Evolutionary conservation across 257 asterid genomes (phyloP), one percentile per base, ranked within the genome.

Genomic region (Solanum chaucha): DNA sequence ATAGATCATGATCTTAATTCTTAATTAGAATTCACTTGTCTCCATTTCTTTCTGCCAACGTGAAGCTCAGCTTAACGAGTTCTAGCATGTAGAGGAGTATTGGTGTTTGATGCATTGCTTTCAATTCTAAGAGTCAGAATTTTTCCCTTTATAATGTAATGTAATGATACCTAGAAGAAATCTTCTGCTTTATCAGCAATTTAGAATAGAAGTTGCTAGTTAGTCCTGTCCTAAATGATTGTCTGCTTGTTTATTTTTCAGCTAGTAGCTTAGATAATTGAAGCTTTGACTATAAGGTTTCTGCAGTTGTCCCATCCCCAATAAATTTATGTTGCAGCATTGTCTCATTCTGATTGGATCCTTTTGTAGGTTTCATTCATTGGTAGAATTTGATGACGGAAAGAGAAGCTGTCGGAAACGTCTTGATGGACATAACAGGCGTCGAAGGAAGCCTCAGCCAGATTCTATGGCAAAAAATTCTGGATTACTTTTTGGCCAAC

Each of bases 351-450:
- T 80, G 85, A 28, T 46, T 28, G 67, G 41, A 1, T 30, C 51
- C 26, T 65, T 35, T 84, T 65, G 80, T 46, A 95, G 99, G 98
- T 97, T 97, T 84, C 99, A 95, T 88, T 93, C 98, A 12, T 90
- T 97, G 55, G 91, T 86, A 38, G 99, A 97, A 90, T 97, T 97
- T 67, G 99, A 95, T 61, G 98, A 94, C 84, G 98, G 94, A 82
- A 95, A 95, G 87, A 90, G 98, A 32, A 97, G 99, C 92, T 97
- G 99, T 90, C 92, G 99, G 85, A 97, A 97, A 83, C 94, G 99
- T 35, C 96, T 97, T 0, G 98, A 94, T 32, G 98, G 98, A 64
- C 99, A 96, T 86, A 96, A 96, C 88, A 74, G 96, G 85, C 88
- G 99, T 90, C 91, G 99, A 87, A 92, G 99, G 91, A 96, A 96